Conservation (phyloP, 78 protist genomes). For the Isochrysis galbana region DNA sequence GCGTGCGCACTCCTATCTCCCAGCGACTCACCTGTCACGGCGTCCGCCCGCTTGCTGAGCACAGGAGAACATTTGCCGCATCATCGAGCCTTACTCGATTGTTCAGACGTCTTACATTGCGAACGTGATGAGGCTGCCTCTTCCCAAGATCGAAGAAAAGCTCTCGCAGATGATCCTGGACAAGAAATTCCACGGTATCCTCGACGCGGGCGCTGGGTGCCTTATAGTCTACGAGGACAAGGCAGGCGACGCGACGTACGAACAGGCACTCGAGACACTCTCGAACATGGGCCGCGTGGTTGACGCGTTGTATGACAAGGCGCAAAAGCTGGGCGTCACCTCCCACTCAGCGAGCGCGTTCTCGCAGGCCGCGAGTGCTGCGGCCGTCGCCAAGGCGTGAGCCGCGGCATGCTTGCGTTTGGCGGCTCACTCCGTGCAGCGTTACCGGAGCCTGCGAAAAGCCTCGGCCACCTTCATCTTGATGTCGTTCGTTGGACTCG, state of each 20-base stretch:
- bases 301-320: constrained; percentile 36
- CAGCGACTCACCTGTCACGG: no score
- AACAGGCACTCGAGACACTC: constrained; percentile 74
- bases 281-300: constrained; percentile 49
- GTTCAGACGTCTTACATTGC: constrained; percentile 82
- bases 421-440: no score
- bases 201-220: constrained; percentile 94
- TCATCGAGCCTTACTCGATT: constrained; percentile 90
- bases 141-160: constrained; percentile 6
- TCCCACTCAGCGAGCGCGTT: background rate
- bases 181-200: constrained; percentile 87
- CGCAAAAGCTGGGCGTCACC: constrained; percentile 15
- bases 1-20: background rate
- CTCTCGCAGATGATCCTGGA: constrained; percentile 96
- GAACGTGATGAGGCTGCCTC: constrained; percentile 72
- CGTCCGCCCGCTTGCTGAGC: background rate
- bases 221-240: constrained; percentile 82
- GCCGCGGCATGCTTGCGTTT: no score
- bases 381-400: no score
- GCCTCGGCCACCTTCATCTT: no score
- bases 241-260: constrained; percentile 60
- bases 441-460: no score
- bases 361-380: no score
- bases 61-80: constrained; percentile 78
- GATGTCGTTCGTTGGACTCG: no score